Evolutionary conservation across 2,329 filamentous ascomycete species (phyloP), one percentile per base, ranked within the genome.

Genomic region (Claviceps sp.): DNA sequence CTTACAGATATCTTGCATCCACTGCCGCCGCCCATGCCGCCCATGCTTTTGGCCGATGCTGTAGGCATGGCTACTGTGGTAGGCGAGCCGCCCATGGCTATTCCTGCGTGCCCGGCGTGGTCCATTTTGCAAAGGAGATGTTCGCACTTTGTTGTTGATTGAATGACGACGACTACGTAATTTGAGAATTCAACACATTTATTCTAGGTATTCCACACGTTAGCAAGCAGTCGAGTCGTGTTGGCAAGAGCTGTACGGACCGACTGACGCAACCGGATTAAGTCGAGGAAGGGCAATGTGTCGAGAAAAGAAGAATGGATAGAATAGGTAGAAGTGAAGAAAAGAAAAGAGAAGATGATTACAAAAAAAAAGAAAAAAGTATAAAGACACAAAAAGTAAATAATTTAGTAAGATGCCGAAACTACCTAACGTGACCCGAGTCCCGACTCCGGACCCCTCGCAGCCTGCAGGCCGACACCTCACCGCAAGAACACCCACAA

Each of bases 1-100:
- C 44, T n/a, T 40, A 40, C 59, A 20, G 66, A 69, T 42, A 74
- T 71, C 56, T 71, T 68, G 66, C 70, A 74, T 13, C 59, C 56
- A 50, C 37, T 53, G 42, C 56, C 52, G 49, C 48, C 49, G 51
- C 56, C 53, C 62, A 65, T 66, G 54, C 57, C 59, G 9, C 51
- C 54, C 54, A 52, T 54, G 26, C 52, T 52, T 45, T 51, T 45
- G 47, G 40, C 51, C 39, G 53, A 52, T 36, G 43, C 51, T 50
- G 51, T 51, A 51, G 57, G 49, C 56, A 55, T 55, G 53, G 46
- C 50, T 17, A 5, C 8, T 7, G 44, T n/a, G 7, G 46, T 49
- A 5, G 42, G 37, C 37, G 44, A 47, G 46, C 47, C 42, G 40
- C 40, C 42, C 37, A 46, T 40, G 43, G 45, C 50, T 53, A 53